phyloP scores from a whole-genome alignment of 164 flowering plant species.

The Stephania cephalantha region DNA sequence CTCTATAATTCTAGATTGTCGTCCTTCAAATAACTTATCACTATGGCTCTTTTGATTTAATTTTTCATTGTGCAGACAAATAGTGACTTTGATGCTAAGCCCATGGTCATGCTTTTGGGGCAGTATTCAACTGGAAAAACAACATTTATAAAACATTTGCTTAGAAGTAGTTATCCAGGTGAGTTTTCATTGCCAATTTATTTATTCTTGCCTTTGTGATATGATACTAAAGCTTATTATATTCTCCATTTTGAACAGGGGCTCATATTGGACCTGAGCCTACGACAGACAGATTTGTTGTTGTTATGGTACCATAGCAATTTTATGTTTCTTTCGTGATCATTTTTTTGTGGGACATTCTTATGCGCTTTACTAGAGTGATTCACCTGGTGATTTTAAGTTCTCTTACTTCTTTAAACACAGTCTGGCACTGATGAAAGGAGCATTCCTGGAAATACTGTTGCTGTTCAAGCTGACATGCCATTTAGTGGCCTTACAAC shows the following conservation, averaged over 20 bases:
- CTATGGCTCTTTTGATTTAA: not conserved
- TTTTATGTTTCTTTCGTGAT: not conserved
- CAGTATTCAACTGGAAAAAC: conserved; percentile 99
- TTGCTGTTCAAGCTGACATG: conserved; percentile 99
- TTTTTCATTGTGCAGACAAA: conserved; percentile 46
- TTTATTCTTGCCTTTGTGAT: not conserved
- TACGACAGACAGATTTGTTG: conserved; percentile 94
- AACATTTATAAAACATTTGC: conserved; percentile 92
- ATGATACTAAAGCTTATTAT: not conserved
- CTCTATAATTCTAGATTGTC: not conserved
- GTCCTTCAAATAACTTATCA: not conserved
- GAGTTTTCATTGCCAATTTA: conserved; percentile 14
- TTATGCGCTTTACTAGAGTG: not conserved
- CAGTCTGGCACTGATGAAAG: conserved; percentile 96
- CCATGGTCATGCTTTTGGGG: conserved; percentile 99
- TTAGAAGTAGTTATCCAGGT: conserved; percentile 79
- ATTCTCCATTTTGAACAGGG: conserved; percentile 37
- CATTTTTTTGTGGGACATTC: not conserved
- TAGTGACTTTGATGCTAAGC: conserved; percentile 97
- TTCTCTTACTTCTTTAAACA: not conserved
- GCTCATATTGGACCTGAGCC: conserved; percentile 99
- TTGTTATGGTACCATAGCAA: conserved; percentile 64
- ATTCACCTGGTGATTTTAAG: not conserved
- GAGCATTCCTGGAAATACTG: conserved; percentile 90
- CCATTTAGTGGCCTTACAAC: conserved; percentile 88